Evolutionary conservation across 2,329 filamentous ascomycete genomes (phyloP), one percentile per base, ranked within the genome.

Genomic region (Diaporthe sp.): DNA sequence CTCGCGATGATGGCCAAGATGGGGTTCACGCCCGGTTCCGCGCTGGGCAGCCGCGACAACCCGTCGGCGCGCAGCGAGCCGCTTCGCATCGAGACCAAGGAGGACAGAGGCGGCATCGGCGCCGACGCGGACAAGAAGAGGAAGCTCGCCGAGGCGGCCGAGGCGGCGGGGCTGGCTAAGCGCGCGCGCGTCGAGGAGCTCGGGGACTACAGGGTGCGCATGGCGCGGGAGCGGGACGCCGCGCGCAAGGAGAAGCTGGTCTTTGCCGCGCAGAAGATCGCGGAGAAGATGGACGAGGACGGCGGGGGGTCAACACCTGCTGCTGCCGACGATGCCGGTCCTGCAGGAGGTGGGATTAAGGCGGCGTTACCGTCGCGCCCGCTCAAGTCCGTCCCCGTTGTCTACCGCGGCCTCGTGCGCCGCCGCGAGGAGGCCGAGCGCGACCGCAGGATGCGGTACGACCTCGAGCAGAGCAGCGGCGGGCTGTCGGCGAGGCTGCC

Each of bases 1-100:
- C 91, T 97, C 77, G 92, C 94, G 78, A 98, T 99, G 95, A 98
- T 99, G 96, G 93, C 95, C 31, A 96, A 95, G 84, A 94, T 99
- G 89, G 97, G 97, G 0, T 99, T 97, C 86, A 93, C 92, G 75
- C 87, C 91, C 28, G 95, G 96, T 34, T 92, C 91, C 49, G 89
- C 92, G 0, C 87, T 98, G 4, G 97, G 97, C 1, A 91, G 90
- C 79, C 86, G 88, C n/a, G 85, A 85, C 12, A 84, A 85, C 37
- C 77, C 79, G 17, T 80, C 81, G 49, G 10, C 67, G 83, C 79
- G 82, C 37, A 79, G 90, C 3, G 94, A 97, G 82, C 97, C 97
- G 0, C 91, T 99, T 75, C 88, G 90, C 47, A 87, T 98, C 67
- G 88, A 89, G 75, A 85, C 97, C 81, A 97, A 97, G 83, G 94